Evolutionary conservation across 2,329 filamentous ascomycete genomes (phyloP).

Genomic region (Fusarium mangiferae): DNA sequence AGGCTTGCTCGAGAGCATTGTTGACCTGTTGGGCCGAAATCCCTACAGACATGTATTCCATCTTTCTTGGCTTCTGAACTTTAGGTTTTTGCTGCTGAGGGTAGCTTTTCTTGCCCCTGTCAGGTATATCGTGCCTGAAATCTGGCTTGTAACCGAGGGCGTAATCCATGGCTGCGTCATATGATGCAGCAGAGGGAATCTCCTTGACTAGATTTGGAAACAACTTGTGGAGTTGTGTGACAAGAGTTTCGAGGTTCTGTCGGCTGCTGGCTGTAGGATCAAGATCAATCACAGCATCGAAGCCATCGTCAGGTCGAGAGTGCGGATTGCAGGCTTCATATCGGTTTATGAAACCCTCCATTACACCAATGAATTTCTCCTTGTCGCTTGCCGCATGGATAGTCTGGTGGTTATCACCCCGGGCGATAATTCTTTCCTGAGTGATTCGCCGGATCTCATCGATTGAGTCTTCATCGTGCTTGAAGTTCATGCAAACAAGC

Average conservation of each 20-base stretch:
- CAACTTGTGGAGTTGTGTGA: constrained; percentile 75
- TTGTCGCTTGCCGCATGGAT: constrained; percentile 84
- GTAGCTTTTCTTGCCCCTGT: constrained; percentile 56
- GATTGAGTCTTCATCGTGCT: constrained; percentile 81
- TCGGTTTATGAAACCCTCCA: constrained; percentile 90
- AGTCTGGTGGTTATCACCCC: constrained; percentile 97
- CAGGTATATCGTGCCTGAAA: constrained; percentile 78
- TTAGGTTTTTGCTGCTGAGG: constrained; percentile 45
- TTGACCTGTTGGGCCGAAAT: constrained; percentile 57
- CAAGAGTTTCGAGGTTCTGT: constrained; percentile 83
- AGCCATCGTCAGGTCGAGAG: constrained; percentile 78
- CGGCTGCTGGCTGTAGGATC: constrained; percentile 82
- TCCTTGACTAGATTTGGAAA: constrained; percentile 81
- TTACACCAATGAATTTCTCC: constrained; percentile 84
- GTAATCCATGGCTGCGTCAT: constrained; percentile 81
- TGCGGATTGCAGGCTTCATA: constrained; percentile 81
- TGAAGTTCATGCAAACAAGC: constrained; percentile 88
- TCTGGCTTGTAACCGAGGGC: constrained; percentile 83
- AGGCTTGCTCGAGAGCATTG: constrained; percentile 74
- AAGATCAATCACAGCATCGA: constrained; percentile 86
- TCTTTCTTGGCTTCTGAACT: constrained; percentile 49
- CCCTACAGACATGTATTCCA: constrained; percentile 68
- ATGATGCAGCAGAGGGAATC: constrained; percentile 76
- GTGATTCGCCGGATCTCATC: constrained; percentile 80
- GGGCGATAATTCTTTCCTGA: constrained; percentile 79